Evolutionary conservation across 1,284 basidiomycete species (phyloP), one percentile per base, ranked within the genome.

Genomic region (Sanguinoderma infundibulare): DNA sequence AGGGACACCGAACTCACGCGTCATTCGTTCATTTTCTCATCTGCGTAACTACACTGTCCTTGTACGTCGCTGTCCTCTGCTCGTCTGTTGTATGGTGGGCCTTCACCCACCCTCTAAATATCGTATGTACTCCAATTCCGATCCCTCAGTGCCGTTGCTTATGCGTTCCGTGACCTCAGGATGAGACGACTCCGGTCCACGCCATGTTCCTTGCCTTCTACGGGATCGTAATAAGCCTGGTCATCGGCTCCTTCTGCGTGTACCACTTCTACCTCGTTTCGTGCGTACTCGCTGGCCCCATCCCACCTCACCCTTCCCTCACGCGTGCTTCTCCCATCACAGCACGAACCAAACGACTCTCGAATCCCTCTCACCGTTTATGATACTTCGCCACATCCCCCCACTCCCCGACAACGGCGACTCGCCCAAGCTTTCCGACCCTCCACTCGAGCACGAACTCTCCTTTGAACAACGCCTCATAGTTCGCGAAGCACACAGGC

Each of bases 311-410:
- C n/a, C 26, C 35, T 15, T 30, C 26, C 22, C 36, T 32, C 28
- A 36, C 54, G 34, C 22, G 54, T 30, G 24, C 20, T 30, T 15
- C n/a, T 12, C 44, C 32, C 39, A 17, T 35, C 54, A 20, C 68
- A 95, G 92, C 30, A 92, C 90, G 47, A 96, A 96, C 73, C 90
- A 94, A 74, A 95, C 94, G 4, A 96, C 94, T 0, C 69, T 95
- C 32, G 94, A 96, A 72, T 83, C 88, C 63, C 83, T 95, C 39
- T 87, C 91, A 0, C 91, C 91, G 2, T 92, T 91, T 71, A 77
- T 91, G 32, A 82, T 94, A 10, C 80, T 94, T 52, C 85, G 87
- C 57, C 77, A 90, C 69, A 77, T 94, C 35, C 87, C 90, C 38
- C 81, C 82, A 5, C 76, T 90, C 9, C 85, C 74, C 0, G 70